Base-by-base conservation (phyloP, 148 eudicot genomes). In the Chenopodium quinoa region DNA sequence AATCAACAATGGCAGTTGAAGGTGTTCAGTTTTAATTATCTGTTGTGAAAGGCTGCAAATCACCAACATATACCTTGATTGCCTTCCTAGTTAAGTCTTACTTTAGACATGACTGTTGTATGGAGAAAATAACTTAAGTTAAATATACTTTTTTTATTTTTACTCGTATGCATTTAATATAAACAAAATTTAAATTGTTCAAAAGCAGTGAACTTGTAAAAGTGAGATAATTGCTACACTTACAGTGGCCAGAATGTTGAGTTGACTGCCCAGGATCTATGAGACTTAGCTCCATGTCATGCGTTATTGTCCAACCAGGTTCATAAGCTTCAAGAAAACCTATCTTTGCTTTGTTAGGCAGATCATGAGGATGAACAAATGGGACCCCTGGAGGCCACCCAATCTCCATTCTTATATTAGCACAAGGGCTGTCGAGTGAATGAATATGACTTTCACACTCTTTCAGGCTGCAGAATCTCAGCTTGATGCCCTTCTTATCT, bases 321-420 rank as follows among this genome's bases (percentile, higher is more conserved):
- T 96, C 99, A 87, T 92, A 96, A 44, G 98, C 91, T 87, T 96
- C 99, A 75, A 96, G 93, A 86, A 96, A 96, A 73, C 98, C 94
- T 75, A 94, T 89, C 86, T 96, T 96, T 72, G 99, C 99, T 85
- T 96, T 96, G 90, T 96, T 96, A 54, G 99, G 98, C 44, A 96
- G 89, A 91, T 96, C 99, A 85, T 96, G 99, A 56, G 99, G 99
- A 90, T 96, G 99, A 88, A 96, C 99, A 89, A 96, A 96, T 23
- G 99, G 99, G 44, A 96, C 99, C 66, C 97, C 97, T 1, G 90
- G 89, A 69, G 99, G 99, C 99, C 99, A 96, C 40, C 99, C 99
- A 78, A 96, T 93, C 83, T 96, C 99, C 90, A 89, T 86, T 79
- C 99, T 90, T 84, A 90, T 85, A 85, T 87, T 89, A 29, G 98